These are phyloP conservation scores for Paramarasmius palmivorus DNA, from an alignment of 1,284 basidiomycete genomes.

Conservation along the genomic window DNA sequence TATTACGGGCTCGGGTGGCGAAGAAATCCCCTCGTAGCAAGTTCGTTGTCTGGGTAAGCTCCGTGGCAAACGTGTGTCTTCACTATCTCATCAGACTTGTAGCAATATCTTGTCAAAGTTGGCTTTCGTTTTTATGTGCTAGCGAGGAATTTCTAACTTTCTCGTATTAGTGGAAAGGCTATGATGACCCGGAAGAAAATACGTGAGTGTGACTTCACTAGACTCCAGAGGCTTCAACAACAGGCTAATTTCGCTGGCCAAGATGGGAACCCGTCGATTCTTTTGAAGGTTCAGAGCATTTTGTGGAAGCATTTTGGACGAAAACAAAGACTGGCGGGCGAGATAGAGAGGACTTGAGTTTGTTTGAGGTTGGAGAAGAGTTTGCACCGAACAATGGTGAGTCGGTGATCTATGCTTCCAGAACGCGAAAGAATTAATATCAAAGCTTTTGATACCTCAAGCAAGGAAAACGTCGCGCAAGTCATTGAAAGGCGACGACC, in stretches of 20 bases:
- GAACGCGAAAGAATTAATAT: too few species aligned
- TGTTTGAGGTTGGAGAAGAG: conserved; percentile 57
- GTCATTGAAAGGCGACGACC: too few species aligned
- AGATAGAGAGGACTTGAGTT: conserved; percentile 45
- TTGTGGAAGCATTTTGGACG: conserved; percentile 62
- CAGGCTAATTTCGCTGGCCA: not conserved
- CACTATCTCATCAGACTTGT: not conserved
- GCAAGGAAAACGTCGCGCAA: not conserved
- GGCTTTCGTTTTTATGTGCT: conserved; percentile 18
- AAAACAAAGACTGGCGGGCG: conserved; percentile 45
- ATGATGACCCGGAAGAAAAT: conserved; percentile 50
- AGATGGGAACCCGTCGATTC: conserved; percentile 73
- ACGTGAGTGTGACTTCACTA: conserved; percentile 51
- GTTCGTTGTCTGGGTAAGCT: conserved; percentile 44
- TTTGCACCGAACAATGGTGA: conserved; percentile 55
- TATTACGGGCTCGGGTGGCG: conserved; percentile 49
- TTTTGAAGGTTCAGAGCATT: conserved; percentile 58
- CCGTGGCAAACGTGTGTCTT: not conserved
- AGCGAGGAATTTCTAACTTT: conserved; percentile 1
- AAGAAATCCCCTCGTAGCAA: conserved; percentile 41
- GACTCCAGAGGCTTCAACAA: not conserved
- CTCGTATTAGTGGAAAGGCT: conserved; percentile 65
- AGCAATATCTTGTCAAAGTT: conserved; percentile 70
- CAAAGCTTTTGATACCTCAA: too few species aligned
- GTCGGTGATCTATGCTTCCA: conserved; percentile 36